Percentiles rank a stretch among this genome's conserved stretches.
phyloP scores from a whole-genome alignment of 2,329 filamentous ascomycete species.

The Colletotrichum sansevieriae region DNA sequence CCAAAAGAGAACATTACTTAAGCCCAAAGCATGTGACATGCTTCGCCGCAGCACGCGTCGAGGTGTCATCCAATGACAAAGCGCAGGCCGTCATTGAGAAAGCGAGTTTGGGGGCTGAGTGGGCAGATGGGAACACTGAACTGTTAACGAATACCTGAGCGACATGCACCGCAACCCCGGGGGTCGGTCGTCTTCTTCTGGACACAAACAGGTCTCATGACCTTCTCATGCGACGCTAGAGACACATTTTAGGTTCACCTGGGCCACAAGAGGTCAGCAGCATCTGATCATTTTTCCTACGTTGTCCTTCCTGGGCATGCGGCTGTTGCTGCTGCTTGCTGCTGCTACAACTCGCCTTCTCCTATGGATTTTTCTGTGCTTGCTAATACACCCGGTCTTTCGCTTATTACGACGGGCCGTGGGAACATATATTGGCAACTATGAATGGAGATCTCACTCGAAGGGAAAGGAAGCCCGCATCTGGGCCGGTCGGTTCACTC shows the following conservation, averaged over 20 bases:
- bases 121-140: constrained; percentile 8
- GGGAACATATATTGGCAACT: neutral
- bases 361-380: neutral
- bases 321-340: neutral
- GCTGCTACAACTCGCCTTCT: neutral
- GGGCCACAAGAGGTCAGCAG: constrained; percentile 41
- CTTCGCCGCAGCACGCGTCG: constrained; percentile 1
- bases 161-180: constrained; percentile 33
- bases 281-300: constrained; percentile 39
- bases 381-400: constrained; percentile 1
- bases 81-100: constrained; percentile 19
- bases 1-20: constrained; percentile 18
- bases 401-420: constrained; percentile 6
- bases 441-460: neutral
- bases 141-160: constrained; percentile 28
- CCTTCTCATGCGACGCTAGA: constrained; percentile 42
- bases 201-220: constrained; percentile 44
- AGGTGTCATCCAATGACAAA: constrained; percentile 34
- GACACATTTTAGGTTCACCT: constrained; percentile 43
- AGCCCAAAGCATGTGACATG: constrained; percentile 38
- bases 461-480: neutral
- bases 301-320: neutral
- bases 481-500: constrained; percentile 29
- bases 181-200: constrained; percentile 40
- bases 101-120: constrained; percentile 19